Percentiles rank a stretch among this genome's conserved stretches.
These are phyloP conservation scores for Verticillium zaregamsianum DNA, from an alignment of 2,329 filamentous ascomycete species.

Conservation along the genomic window DNA sequence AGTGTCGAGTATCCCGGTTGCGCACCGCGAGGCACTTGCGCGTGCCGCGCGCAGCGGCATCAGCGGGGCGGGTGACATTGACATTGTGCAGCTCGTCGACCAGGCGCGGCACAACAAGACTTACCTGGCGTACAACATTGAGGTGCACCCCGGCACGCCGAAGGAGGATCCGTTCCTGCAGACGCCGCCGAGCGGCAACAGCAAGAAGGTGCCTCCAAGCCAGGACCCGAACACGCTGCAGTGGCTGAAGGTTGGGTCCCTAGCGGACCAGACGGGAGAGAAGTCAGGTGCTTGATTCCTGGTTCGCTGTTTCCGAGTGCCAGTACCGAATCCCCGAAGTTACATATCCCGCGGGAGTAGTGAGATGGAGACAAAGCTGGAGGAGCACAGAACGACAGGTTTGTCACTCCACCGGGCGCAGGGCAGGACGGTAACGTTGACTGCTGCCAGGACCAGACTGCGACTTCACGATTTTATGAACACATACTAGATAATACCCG, in stretches of 20 bases:
- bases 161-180: slow-evolving; percentile 33
- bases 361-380: background rate
- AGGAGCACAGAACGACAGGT: background rate
- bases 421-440: background rate
- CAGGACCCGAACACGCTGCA: slow-evolving; percentile 30
- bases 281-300: background rate
- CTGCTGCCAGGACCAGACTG: background rate
- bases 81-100: slow-evolving; percentile 11
- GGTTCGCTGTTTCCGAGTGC: background rate
- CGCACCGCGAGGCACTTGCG: slow-evolving; percentile 15
- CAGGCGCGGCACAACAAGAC: slow-evolving; percentile 7
- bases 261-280: background rate
- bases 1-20: slow-evolving; percentile 15
- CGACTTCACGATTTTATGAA: background rate
- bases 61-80: slow-evolving; percentile 8
- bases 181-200: slow-evolving; percentile 17
- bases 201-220: slow-evolving; percentile 30
- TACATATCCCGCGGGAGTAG: background rate
- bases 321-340: background rate
- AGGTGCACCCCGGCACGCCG: slow-evolving; percentile 35
- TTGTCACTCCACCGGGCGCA: background rate
- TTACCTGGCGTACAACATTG: slow-evolving; percentile 18
- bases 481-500: background rate
- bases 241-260: slow-evolving; percentile 8
- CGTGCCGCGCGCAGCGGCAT: slow-evolving; percentile 6